Conservation (phyloP, 768 basidiomycete species). For the Leccinum sublutescens region DNA sequence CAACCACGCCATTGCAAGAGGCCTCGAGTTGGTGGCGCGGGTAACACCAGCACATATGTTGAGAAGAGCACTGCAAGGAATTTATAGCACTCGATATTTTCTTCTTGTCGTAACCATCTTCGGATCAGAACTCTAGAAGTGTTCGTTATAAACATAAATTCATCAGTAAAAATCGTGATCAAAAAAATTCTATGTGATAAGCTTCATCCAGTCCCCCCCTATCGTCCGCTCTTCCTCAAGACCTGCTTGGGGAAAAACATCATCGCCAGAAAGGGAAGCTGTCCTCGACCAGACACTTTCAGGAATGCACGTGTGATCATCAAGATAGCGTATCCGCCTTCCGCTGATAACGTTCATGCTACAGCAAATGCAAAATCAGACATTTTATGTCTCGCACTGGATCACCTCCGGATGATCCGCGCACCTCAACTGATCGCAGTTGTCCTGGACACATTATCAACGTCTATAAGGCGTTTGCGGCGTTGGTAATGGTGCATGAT, state of each 20-base stretch:
- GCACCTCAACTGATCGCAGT: constrained; percentile 23
- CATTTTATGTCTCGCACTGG: constrained; percentile 7
- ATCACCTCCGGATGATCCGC: constrained; percentile 29
- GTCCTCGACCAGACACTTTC: constrained; percentile 8
- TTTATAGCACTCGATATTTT: background rate
- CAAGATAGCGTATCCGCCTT: constrained; percentile 18
- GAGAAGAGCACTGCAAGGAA: background rate
- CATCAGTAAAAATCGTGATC: background rate
- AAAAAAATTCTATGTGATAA: background rate
- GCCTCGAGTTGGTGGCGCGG: constrained; percentile 1
- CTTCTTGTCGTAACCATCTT: background rate
- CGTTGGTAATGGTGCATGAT: constrained; percentile 17
- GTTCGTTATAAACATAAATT: background rate
- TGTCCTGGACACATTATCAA: constrained; percentile 12
- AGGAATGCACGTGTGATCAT: constrained; percentile 22
- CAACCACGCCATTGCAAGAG: background rate
- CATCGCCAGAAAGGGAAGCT: constrained; percentile 14
- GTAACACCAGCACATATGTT: background rate
- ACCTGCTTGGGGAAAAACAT: constrained; percentile 11
- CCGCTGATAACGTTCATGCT: constrained; percentile 26
- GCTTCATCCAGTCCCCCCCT: background rate
- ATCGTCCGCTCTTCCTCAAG: background rate
- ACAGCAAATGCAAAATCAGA: constrained; percentile 25
- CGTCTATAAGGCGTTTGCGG: constrained; percentile 8
- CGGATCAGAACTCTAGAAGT: background rate